Evolutionary conservation across 768 basidiomycete genomes (phyloP).

Genomic region (Leccinum sublutescens): DNA sequence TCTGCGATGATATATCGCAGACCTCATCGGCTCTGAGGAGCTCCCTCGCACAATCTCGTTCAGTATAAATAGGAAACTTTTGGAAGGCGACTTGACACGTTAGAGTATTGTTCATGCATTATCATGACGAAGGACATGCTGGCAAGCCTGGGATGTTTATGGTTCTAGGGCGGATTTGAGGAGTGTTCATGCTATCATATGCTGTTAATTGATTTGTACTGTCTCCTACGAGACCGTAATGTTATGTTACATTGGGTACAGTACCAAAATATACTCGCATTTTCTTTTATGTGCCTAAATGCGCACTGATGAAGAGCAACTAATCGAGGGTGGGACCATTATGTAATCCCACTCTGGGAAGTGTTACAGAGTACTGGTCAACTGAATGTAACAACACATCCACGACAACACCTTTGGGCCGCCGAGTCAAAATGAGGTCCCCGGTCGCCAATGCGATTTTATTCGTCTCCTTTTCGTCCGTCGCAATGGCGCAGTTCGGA

Average conservation of each 20-base stretch:
- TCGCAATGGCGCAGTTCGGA: conserved; percentile 64
- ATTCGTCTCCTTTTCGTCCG: conserved; percentile 25
- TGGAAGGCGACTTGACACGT: background rate
- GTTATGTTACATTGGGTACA: conserved; percentile 26
- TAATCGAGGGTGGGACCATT: background rate
- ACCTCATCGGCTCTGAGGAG: background rate
- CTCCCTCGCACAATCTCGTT: background rate
- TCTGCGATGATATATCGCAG: conserved; percentile 17
- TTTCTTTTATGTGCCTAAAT: background rate
- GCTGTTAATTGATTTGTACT: conserved; percentile 33
- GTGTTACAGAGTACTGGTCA: background rate
- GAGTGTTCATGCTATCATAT: conserved; percentile 29
- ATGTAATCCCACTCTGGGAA: background rate
- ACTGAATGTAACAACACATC: background rate
- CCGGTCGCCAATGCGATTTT: conserved; percentile 10
- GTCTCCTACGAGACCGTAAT: conserved; percentile 28
- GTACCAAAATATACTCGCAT: conserved; percentile 2
- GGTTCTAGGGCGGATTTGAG: conserved; percentile 14
- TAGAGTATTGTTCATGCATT: conserved; percentile 4
- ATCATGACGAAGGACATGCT: conserved; percentile 2
- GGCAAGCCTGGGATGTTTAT: background rate
- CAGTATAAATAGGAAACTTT: background rate
- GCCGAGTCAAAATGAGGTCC: conserved; percentile 14
- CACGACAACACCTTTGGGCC: background rate
- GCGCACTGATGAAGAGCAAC: too few relatives aligned